Evolutionary conservation across 441 rosid species (phyloP).

Genomic region (Populus tomentosa): DNA sequence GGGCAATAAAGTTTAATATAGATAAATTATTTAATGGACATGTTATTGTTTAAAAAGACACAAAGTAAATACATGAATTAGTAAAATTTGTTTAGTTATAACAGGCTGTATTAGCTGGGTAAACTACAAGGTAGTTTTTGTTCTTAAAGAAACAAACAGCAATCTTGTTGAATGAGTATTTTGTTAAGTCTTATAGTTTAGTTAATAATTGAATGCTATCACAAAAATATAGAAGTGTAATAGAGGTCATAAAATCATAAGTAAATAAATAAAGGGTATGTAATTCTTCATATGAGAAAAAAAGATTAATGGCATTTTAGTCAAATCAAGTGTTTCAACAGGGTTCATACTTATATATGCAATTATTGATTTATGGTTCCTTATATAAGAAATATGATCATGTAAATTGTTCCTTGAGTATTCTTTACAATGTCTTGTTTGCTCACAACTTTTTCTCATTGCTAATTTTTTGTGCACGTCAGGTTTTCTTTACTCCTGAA

Average conservation of each 20-base stretch:
- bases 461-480: constrained; percentile 17
- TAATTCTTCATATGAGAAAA: neutral
- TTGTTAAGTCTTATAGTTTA: neutral
- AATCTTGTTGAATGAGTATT: neutral
- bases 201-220: neutral
- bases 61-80: neutral
- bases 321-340: neutral
- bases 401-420: neutral
- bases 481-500: constrained; percentile 78
- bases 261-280: neutral
- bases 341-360: neutral
- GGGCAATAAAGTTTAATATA: neutral
- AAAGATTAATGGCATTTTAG: neutral
- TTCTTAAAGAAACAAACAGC: neutral
- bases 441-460: neutral
- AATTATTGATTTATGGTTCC: neutral
- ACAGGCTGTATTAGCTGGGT: neutral
- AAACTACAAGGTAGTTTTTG: neutral
- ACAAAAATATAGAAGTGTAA: neutral
- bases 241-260: neutral
- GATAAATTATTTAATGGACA: no score
- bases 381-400: neutral
- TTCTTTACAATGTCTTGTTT: neutral
- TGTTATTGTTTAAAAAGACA: neutral
- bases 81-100: no score